Base-by-base conservation (phyloP, 2,329 filamentous ascomycete species). In the Exophiala calicioides region DNA sequence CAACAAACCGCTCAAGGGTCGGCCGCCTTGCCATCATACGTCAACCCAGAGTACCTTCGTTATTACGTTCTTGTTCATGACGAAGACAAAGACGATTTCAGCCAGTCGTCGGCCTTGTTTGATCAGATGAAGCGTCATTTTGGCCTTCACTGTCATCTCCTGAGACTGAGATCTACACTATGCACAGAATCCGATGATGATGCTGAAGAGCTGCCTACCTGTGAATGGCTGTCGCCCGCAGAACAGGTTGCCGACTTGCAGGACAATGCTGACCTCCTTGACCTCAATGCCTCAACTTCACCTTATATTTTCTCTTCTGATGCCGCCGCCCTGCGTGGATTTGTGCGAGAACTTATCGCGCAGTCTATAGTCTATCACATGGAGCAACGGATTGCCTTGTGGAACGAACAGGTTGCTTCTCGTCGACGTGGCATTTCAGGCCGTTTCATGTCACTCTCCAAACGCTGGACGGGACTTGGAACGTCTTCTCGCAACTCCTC, bases 101-200 rank as follows among this genome's bases (percentile, higher is more conserved):
- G 82, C 27, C 86, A 90, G 68, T 95, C 90, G 9, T 91, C 91
- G 67, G 81, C 83, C 13, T 75, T 97, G 20, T 98, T 95, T 67
- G 93, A 98, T 59, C 89, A 96, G 67, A 98, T 98, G 94, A 98
- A 97, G 69, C 83, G 93, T n/a, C 89, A 96, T 68, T 88, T 98
- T 55, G 93, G 93, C 1, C 74, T 97, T 36, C 90, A 98, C 68
- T 98, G 93, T 64, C 93, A 98, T 68, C 76, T 98, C 8, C 75
- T 98, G 24, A 78, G 94, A 54, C 73, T 98, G 39, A 81, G 91
- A 58, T 94, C 88, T 60, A 86, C 82, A 27, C 86, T 90, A 63
- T 91, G 89, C 65, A 84, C 88, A 26, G 82, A 90, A 53, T 90
- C 89, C 1, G 93, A 97, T 65, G 91, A 97, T 62, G 91, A 88